Percentiles rank a stretch among this genome's conserved stretches.
phyloP scores from a whole-genome alignment of 169 alveolate genomes.

The Condylostoma magnum region DNA sequence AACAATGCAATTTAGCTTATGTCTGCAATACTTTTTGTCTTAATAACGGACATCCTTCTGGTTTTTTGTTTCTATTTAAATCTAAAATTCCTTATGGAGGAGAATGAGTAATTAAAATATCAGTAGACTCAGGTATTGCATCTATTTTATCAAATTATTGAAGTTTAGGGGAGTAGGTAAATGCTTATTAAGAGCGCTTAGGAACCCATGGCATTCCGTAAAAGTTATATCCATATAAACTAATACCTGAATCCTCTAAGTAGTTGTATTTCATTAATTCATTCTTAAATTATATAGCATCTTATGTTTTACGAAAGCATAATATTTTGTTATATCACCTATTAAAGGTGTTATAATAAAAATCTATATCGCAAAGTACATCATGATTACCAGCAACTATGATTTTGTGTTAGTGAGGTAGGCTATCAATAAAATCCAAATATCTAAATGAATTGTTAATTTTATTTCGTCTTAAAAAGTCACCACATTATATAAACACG shows the following conservation, averaged over 20 bases:
- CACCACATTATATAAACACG: slow-evolving; percentile 41
- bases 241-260: slow-evolving; percentile 29
- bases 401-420: slow-evolving; percentile 35
- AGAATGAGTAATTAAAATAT: slow-evolving; percentile 43
- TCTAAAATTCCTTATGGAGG: slow-evolving; percentile 30
- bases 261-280: slow-evolving; percentile 2
- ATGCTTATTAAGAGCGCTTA: slow-evolving; percentile 16
- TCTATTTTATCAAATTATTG: slow-evolving; percentile 16
- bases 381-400: slow-evolving; percentile 60
- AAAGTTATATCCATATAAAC: slow-evolving; percentile 17
- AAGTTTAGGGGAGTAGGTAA: slow-evolving; percentile 5
- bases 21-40: slow-evolving; percentile 19
- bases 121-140: slow-evolving; percentile 34
- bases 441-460: background rate
- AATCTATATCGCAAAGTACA: slow-evolving; percentile 32
- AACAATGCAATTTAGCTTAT: slow-evolving; percentile 47
- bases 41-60: slow-evolving; percentile 34
- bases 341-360: background rate
- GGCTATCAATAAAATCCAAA: slow-evolving; percentile 10
- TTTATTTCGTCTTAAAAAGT: slow-evolving; percentile 26
- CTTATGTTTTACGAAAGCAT: background rate
- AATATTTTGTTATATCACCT: background rate
- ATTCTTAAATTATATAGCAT: background rate
- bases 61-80: background rate
- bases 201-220: slow-evolving; percentile 33